Base-by-base conservation (phyloP, 768 basidiomycete species). In the Scleroderma bovista region DNA sequence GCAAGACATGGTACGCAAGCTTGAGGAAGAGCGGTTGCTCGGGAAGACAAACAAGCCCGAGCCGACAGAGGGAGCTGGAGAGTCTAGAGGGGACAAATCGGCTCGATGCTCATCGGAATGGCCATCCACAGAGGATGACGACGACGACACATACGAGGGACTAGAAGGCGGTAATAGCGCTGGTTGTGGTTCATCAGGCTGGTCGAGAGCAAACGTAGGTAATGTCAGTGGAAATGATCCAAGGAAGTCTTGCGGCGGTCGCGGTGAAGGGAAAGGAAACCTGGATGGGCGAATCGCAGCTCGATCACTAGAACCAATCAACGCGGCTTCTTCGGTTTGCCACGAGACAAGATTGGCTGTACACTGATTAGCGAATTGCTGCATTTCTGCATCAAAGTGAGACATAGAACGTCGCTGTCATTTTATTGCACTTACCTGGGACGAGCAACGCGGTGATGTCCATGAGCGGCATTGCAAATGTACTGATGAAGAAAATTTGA, bases 401-500 rank as follows among this genome's bases (percentile, higher is more conserved):
- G 71, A 19, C 24, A 46, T 36, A 50, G 20, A 15, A 31, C 12
- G 13, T 46, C n/a, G 37, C 7, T 34, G 13, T 8, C 19, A 1
- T 31, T 16, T 23, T 15, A 16, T 33, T 8, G 13, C 33, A 40
- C 78, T 57, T 58, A 89, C 89, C 81, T 44, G 91, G 89, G 44
- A 96, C 74, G 19, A 82, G 86, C 41, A 71, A 72, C 3, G 84
- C 75, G 3, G 85, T 83, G 36, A 90, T 69, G 54, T 89, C 82
- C 51, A 96, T 81, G 20, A 99, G 72, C 1, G 95, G 95, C 59
- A 82, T 80, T 38, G 85, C 88, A 62, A 90, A 97, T 3, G 75
- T 73, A 47, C 77, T 78, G 57, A 93, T 88, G 68, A 99, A 99
- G 57, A 83, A 93, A 16, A 97, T 81, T 67, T 99, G 96, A 2